Evolutionary conservation across 2,329 filamentous ascomycete species (phyloP), one percentile per base, ranked within the genome.

Genomic region (Botryotinia calthae): DNA sequence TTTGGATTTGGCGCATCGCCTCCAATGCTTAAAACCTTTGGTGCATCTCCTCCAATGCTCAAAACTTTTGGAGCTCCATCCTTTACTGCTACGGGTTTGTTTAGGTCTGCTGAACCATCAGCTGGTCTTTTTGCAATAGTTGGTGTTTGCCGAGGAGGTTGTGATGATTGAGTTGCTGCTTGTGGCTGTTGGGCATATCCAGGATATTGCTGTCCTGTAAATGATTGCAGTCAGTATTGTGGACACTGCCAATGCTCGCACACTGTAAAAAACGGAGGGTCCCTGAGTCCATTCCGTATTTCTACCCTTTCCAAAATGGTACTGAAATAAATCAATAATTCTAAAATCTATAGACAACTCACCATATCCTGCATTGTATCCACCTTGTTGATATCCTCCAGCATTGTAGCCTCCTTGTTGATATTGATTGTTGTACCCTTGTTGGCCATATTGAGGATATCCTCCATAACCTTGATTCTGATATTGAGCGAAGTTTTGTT

Each of bases 21-120:
- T 28, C 87, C 87, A 78, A 88, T 90, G 81, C 84, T 91, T 77
- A 91, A 82, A 37, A 91, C 89, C 81, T 91, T 93, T 61, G 88
- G 82, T 59, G 86, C 86, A 54, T 89, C 88, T 70, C 86, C 87
- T 34, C 87, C 87, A 78, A 88, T 90, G 81, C 84, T 91, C 76
- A 91, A 82, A 28, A 91, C 90, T 81, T 91, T 93, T 64, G 88
- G 82, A 48, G 87, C 87, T 46, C 86, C 87, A 74, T 86, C 86
- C 81, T 87, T 89, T 78, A 83, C 85, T 73, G 82, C 82, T 77
- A 86, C 81, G 70, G 87, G 85, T 83, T 90, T 84, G 77, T 86
- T 82, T 74, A 84, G 75, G 61, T 86, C 80, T 68, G 85, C 79
- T 34, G 84, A 78, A 62, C 85, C 81, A 75, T 86, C 84, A 74